A percentile compares a stretch with the other conserved stretches of the same genome.
Conservation (phyloP, 768 basidiomycete genomes). For the Tricholoma terreum region DNA sequence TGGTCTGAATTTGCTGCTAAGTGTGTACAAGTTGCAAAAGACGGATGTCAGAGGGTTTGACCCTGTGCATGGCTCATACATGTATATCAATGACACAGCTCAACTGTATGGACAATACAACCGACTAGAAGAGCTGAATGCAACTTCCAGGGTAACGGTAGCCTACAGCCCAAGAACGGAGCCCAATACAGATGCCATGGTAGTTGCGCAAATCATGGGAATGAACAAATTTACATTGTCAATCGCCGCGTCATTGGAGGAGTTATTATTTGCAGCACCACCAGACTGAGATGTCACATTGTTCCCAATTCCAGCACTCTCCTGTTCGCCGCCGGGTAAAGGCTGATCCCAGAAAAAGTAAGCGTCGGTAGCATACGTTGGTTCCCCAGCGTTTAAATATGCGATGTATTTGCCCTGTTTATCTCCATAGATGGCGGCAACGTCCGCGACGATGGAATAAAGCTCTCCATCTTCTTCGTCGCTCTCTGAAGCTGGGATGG, state of each 20-base stretch:
- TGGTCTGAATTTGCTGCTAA: too few relatives aligned
- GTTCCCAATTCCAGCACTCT: constrained; percentile 5
- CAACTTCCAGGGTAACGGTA: background rate
- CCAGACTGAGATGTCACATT: background rate
- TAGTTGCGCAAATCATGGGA: background rate
- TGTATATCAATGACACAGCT: too few relatives aligned
- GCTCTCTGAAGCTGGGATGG: constrained; percentile 29
- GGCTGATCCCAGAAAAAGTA: constrained; percentile 58
- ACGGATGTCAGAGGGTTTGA: too few relatives aligned
- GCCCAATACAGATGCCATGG: background rate
- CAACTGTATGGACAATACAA: background rate
- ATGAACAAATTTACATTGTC: background rate
- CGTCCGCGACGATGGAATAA: constrained; percentile 54
- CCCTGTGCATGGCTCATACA: too few relatives aligned
- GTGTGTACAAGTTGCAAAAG: too few relatives aligned
- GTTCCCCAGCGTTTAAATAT: constrained; percentile 39
- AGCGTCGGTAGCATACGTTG: constrained; percentile 40
- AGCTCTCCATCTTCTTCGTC: constrained; percentile 47
- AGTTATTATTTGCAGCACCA: background rate
- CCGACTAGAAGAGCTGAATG: background rate
- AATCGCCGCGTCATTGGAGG: background rate
- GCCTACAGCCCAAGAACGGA: background rate
- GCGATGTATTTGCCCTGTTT: constrained; percentile 50
- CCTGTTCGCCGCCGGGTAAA: constrained; percentile 31
- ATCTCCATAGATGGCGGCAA: constrained; percentile 61